phyloP scores from a whole-genome alignment of 2,329 filamentous ascomycete genomes.

The Colletotrichum agaves region DNA sequence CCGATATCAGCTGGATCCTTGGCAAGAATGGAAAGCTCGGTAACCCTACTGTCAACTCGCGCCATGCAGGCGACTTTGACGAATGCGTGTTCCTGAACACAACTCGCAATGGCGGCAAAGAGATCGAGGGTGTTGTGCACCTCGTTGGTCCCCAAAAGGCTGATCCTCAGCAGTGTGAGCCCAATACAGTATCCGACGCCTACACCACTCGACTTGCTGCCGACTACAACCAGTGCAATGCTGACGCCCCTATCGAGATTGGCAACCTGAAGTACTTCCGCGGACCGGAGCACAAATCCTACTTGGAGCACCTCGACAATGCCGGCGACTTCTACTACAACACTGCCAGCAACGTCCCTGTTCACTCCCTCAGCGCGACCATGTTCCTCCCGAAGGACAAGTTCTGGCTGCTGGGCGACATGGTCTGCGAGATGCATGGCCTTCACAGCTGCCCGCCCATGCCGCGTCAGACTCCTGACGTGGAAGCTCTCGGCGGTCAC shows the following conservation, averaged over 20 bases:
- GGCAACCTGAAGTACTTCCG: slow-evolving; percentile 63
- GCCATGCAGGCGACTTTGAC: slow-evolving; percentile 13
- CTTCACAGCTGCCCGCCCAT: slow-evolving; percentile 22
- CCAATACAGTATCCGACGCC: slow-evolving; percentile 40
- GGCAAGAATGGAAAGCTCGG: slow-evolving; percentile 39
- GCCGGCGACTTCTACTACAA: slow-evolving; percentile 60
- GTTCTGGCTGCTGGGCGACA: slow-evolving; percentile 50
- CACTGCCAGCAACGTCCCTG: slow-evolving; percentile 58
- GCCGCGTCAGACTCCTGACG: background rate
- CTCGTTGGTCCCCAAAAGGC: slow-evolving; percentile 28
- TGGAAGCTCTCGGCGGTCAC: background rate
- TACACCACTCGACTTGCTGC: slow-evolving; percentile 48
- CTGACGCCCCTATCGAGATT: slow-evolving; percentile 66
- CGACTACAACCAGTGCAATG: slow-evolving; percentile 61
- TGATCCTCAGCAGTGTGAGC: slow-evolving; percentile 16
- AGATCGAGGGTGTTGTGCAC: slow-evolving; percentile 39
- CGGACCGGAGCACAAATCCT: slow-evolving; percentile 55
- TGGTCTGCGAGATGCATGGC: slow-evolving; percentile 42
- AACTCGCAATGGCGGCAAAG: slow-evolving; percentile 5
- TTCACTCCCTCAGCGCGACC: slow-evolving; percentile 65
- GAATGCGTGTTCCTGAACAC: background rate
- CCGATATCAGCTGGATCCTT: slow-evolving; percentile 61
- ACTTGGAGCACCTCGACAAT: slow-evolving; percentile 61
- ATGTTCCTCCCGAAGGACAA: slow-evolving; percentile 63
- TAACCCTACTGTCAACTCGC: slow-evolving; percentile 2